Evolutionary conservation across 2,329 filamentous ascomycete species (phyloP).

Genomic region (Aspergillus oerlinghausenensis): DNA sequence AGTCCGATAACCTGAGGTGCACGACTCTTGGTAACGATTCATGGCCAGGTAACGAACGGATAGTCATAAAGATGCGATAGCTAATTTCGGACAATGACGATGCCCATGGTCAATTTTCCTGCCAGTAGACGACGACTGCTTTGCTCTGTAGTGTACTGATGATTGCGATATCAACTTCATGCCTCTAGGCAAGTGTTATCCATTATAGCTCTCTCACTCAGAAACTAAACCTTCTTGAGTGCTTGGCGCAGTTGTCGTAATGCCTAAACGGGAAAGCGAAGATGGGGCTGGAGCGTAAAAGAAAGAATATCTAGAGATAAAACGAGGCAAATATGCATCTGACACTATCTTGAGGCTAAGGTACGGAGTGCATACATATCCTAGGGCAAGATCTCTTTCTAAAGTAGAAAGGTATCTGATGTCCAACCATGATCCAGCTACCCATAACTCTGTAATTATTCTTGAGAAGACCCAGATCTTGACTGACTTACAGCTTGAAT

Average conservation of each 20-base stretch:
- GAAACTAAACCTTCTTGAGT: slow-evolving; percentile 7
- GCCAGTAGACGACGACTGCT: not conserved
- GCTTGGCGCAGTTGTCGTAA: slow-evolving; percentile 12
- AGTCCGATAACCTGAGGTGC: not conserved
- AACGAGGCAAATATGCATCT: not conserved
- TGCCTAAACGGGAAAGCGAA: slow-evolving; percentile 6
- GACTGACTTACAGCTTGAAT: too few relatives aligned
- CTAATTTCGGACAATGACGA: not conserved
- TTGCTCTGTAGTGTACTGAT: not conserved
- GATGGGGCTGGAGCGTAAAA: not conserved
- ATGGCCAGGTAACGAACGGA: not conserved
- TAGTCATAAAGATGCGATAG: not conserved
- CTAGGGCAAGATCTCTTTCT: not conserved
- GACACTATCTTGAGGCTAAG: not conserved
- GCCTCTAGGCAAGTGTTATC: not conserved
- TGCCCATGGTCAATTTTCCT: not conserved
- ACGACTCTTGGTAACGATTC: not conserved
- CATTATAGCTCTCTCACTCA: slow-evolving; percentile 2
- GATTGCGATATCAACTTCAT: not conserved
- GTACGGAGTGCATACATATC: not conserved
- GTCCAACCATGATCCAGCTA: not conserved
- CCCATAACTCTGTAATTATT: not conserved
- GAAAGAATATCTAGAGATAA: not conserved
- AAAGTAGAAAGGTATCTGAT: not conserved
- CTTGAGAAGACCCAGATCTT: not conserved